Percentiles rank a stretch among this genome's conserved stretches.
Conservation (phyloP, 2,329 filamentous ascomycete species). For the Colletotrichum abscissum region DNA sequence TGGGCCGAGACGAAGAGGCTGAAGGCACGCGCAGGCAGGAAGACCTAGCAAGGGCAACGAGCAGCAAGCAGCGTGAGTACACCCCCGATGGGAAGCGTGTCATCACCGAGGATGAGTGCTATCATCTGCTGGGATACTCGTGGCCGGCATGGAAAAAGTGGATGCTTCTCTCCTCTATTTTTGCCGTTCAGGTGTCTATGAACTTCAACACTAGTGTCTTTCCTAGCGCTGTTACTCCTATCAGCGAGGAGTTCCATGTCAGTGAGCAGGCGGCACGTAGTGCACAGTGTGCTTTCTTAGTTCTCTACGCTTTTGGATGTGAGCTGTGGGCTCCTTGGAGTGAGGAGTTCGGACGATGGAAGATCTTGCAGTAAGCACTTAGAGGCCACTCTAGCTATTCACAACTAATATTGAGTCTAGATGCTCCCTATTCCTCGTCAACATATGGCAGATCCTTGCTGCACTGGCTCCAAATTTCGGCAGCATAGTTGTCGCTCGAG, state of each 20-base stretch:
- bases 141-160: conserved; percentile 62
- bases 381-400: accelerated
- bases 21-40: conserved; percentile 4
- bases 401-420: not conserved
- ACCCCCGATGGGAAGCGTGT: conserved; percentile 48
- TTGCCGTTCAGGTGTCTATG: conserved; percentile 65
- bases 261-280: conserved; percentile 57
- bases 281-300: conserved; percentile 61
- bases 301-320: conserved; percentile 62
- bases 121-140: conserved; percentile 55
- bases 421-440: conserved; percentile 57
- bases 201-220: conserved; percentile 66
- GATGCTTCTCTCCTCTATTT: conserved; percentile 61
- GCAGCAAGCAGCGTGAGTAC: conserved; percentile 22
- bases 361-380: conserved; percentile 58
- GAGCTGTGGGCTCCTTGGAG: conserved; percentile 66
- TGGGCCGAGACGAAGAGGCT: conserved; percentile 23
- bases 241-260: conserved; percentile 57
- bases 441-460: conserved; percentile 62
- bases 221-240: conserved; percentile 58
- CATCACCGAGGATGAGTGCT: conserved; percentile 60
- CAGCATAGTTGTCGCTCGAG: conserved; percentile 55
- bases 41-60: not conserved
- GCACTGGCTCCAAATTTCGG: conserved; percentile 54
- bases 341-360: conserved; percentile 64